phyloP scores from a whole-genome alignment of 352 stramenopile genomes.

The Thraustochytrium striatum region DNA sequence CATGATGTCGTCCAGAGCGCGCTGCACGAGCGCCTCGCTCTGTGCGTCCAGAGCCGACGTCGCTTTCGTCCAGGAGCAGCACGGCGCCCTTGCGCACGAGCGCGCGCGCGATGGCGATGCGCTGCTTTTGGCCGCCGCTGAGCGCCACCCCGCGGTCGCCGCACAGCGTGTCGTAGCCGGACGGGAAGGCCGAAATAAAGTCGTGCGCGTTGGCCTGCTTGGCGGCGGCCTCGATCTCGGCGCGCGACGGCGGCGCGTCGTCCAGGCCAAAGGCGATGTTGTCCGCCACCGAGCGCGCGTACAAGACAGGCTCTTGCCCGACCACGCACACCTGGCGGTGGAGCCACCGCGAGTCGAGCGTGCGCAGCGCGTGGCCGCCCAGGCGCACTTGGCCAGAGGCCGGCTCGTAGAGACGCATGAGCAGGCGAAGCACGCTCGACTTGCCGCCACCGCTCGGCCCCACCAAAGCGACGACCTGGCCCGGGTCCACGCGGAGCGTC shows the following conservation, averaged over 20 bases:
- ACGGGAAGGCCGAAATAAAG: conserved; percentile 78
- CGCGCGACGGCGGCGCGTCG: conserved; percentile 58
- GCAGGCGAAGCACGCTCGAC: conserved; percentile 54
- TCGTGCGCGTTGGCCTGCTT: conserved; percentile 75
- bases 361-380: conserved; percentile 52
- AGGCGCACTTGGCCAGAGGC: conserved; percentile 36
- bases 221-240: conserved; percentile 66
- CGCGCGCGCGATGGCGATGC: conserved; percentile 83
- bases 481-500: conserved; percentile 48
- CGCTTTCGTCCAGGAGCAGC: conserved; percentile 79
- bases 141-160: conserved; percentile 74
- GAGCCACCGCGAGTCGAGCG: conserved; percentile 48
- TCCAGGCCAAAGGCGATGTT: conserved; percentile 70
- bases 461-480: conserved; percentile 54
- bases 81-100: conserved; percentile 79
- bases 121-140: conserved; percentile 88
- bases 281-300: conserved; percentile 72
- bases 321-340: conserved; percentile 63
- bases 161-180: conserved; percentile 75
- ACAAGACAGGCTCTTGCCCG: conserved; percentile 80
- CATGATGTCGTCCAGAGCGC: conserved; percentile 61
- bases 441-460: conserved; percentile 55
- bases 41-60: conserved; percentile 69
- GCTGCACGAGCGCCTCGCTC: conserved; percentile 69
- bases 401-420: conserved; percentile 57